A percentile compares a stretch with the other conserved stretches of the same genome.
phyloP scores from a whole-genome alignment of 345 rosid genomes.

The Raphanus sativus region DNA sequence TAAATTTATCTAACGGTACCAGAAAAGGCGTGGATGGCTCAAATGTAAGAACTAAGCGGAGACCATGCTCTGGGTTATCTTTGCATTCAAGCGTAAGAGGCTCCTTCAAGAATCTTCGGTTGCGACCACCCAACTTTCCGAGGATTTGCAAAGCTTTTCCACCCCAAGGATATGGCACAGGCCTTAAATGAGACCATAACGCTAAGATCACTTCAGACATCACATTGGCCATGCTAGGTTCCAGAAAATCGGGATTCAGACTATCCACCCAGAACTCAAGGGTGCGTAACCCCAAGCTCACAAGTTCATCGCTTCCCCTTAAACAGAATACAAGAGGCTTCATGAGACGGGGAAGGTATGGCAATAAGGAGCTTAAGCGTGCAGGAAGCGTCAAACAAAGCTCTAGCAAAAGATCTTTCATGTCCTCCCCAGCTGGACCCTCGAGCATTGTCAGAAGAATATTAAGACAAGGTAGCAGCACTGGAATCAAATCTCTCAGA shows the following conservation, averaged over 20 bases:
- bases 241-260: conserved; percentile 95
- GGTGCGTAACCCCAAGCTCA: conserved; percentile 82
- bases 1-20: conserved; percentile 89
- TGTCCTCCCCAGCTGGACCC: conserved; percentile 94
- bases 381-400: conserved; percentile 93
- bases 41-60: conserved; percentile 92
- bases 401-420: conserved; percentile 88
- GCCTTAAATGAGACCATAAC: conserved; percentile 93
- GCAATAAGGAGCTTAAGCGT: conserved; percentile 91
- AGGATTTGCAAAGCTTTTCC: conserved; percentile 90
- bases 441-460: conserved; percentile 90
- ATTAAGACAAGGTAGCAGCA: conserved; percentile 89
- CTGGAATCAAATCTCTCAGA: conserved; percentile 80
- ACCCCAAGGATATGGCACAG: conserved; percentile 93
- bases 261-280: conserved; percentile 99
- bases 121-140: conserved; percentile 98
- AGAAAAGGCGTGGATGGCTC: conserved; percentile 92
- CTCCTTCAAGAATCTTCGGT: conserved; percentile 91
- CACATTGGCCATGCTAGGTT: conserved; percentile 96
- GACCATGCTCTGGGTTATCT: conserved; percentile 97
- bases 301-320: conserved; percentile 86
- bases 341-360: conserved; percentile 87
- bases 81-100: conserved; percentile 97
- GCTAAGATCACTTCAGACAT: conserved; percentile 97
- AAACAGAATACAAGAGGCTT: conserved; percentile 91